Percentiles rank a stretch among this genome's conserved stretches.
phyloP scores from a whole-genome alignment of 73 alveolate genomes.

The Stentor coeruleus region DNA sequence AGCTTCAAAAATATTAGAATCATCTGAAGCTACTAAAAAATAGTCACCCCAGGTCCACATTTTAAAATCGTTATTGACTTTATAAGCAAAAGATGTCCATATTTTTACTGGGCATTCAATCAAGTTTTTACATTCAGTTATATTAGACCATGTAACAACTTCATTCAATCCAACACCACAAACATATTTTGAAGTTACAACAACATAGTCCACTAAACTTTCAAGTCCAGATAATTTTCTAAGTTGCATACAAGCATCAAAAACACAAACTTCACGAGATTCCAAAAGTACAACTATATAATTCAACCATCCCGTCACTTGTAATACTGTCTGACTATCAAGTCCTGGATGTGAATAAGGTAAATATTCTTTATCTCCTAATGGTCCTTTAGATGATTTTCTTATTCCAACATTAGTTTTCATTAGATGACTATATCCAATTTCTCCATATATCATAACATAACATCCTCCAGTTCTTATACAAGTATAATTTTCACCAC shows the following conservation, averaged over 20 bases:
- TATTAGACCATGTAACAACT: background rate
- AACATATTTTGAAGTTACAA: background rate
- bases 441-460: background rate
- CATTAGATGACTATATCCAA: background rate
- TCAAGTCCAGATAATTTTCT: background rate
- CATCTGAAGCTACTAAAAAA: background rate
- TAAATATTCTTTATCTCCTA: background rate
- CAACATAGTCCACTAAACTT: background rate
- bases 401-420: background rate
- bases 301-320: background rate
- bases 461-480: constrained; percentile 14
- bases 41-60: background rate
- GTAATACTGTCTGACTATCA: background rate
- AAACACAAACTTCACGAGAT: background rate
- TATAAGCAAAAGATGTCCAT: background rate
- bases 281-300: background rate
- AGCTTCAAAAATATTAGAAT: too few relatives aligned
- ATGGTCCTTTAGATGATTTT: background rate
- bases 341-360: constrained; percentile 7
- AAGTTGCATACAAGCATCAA: constrained; percentile 21
- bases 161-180: background rate
- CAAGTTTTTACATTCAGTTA: background rate
- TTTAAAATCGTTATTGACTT: too few relatives aligned
- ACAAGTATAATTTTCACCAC: background rate
- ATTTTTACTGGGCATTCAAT: background rate